A percentile compares a stretch with the other conserved stretches of the same genome.
These are phyloP conservation scores for Helotiales sp. DNA, from an alignment of 2,329 filamentous ascomycete species.

Conservation along the genomic window DNA sequence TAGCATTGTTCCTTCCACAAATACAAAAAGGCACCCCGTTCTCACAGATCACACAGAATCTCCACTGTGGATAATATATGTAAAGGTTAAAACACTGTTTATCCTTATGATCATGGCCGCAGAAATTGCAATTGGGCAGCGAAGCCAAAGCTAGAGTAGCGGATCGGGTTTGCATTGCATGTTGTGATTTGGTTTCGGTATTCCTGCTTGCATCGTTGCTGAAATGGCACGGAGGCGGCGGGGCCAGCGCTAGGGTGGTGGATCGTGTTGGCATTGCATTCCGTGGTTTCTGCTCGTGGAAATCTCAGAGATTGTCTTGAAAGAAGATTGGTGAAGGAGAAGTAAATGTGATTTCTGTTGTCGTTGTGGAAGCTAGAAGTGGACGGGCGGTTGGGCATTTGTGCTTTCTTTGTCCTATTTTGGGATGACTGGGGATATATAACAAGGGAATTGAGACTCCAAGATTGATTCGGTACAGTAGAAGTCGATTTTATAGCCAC, in stretches of 20 bases:
- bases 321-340: background rate
- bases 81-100: background rate
- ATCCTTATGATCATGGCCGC: background rate
- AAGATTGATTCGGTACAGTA: no score
- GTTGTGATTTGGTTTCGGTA: background rate
- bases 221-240: no score
- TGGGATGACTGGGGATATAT: background rate
- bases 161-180: background rate
- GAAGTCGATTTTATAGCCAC: no score
- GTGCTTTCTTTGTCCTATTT: background rate
- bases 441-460: no score
- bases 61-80: background rate
- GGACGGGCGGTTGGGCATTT: background rate
- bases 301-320: no score
- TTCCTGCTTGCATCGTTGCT: no score
- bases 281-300: background rate
- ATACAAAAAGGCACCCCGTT: background rate
- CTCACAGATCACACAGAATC: background rate
- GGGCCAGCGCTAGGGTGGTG: background rate
- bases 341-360: background rate
- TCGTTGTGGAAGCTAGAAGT: background rate
- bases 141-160: background rate
- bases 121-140: background rate
- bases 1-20: background rate
- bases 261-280: background rate